A percentile compares a stretch with the other conserved stretches of the same genome.
phyloP scores from a whole-genome alignment of 805 yeast genomes.

The Naumovozyma dairenensis region DNA sequence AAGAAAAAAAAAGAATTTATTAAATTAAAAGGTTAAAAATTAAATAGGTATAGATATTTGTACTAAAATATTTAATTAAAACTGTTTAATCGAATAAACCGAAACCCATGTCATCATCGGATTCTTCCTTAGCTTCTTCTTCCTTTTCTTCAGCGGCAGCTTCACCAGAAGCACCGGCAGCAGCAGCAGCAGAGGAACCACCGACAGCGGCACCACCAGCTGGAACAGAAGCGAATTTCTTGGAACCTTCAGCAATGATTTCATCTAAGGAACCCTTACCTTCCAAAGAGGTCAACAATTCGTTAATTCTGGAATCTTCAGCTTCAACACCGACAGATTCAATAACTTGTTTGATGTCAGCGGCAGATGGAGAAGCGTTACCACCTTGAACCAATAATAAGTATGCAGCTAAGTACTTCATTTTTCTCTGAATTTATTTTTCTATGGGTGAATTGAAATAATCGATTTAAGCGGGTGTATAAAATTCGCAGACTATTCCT shows the following conservation, averaged over 20 bases:
- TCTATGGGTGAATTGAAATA: slow-evolving; percentile 19
- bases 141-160: slow-evolving; percentile 46
- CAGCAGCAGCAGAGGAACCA: slow-evolving; percentile 34
- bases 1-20: too few species aligned
- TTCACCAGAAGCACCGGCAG: slow-evolving; percentile 39
- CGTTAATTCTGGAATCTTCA: slow-evolving; percentile 84
- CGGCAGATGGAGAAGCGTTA: slow-evolving; percentile 88
- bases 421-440: slow-evolving; percentile 54
- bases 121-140: slow-evolving; percentile 53
- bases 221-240: slow-evolving; percentile 36
- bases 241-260: slow-evolving; percentile 73
- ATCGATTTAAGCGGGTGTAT: slow-evolving; percentile 28
- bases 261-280: slow-evolving; percentile 76
- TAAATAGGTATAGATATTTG: too few species aligned
- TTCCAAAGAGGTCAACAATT: slow-evolving; percentile 64
- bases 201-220: slow-evolving; percentile 45
- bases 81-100: slow-evolving; percentile 76
- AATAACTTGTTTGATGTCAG: slow-evolving; percentile 79
- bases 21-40: too few species aligned
- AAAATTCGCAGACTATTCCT: slow-evolving; percentile 29
- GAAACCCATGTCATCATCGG: slow-evolving; percentile 84
- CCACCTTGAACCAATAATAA: slow-evolving; percentile 84
- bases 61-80: too few species aligned
- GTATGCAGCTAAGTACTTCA: slow-evolving; percentile 93
- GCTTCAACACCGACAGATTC: slow-evolving; percentile 91